A percentile compares a stretch with the other conserved stretches of the same genome.
phyloP scores from a whole-genome alignment of 371 early-diverging fungal species.

The Mucor racemosus region DNA sequence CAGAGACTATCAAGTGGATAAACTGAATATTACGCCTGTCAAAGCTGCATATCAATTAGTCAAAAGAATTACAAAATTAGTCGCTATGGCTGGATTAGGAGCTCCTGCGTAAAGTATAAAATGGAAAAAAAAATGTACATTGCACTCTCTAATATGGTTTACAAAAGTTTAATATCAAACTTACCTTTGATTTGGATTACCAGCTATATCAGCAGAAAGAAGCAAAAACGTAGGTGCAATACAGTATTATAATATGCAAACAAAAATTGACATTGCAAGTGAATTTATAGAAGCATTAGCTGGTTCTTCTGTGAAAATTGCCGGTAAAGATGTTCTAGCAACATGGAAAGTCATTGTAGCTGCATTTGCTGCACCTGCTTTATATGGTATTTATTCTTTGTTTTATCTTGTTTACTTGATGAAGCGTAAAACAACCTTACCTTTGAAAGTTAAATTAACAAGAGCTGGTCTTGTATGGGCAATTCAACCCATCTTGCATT shows the following conservation, averaged over 20 bases:
- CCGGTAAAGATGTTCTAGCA: conserved; percentile 92
- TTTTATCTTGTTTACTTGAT: conserved; percentile 49
- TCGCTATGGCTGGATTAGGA: conserved; percentile 75
- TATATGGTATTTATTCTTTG: conserved; percentile 75
- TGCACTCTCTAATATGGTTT: background rate
- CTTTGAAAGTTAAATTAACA: conserved; percentile 26
- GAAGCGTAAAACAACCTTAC: conserved; percentile 38
- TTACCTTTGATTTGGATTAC: conserved; percentile 79
- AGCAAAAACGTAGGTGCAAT: conserved; percentile 63
- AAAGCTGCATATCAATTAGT: conserved; percentile 70
- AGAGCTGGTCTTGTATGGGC: conserved; percentile 55
- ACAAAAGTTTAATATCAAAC: conserved; percentile 67
- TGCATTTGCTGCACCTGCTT: conserved; percentile 73
- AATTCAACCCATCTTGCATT: conserved; percentile 76
- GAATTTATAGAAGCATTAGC: conserved; percentile 78
- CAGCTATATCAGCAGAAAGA: conserved; percentile 70
- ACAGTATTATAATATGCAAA: background rate
- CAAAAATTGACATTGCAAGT: background rate
- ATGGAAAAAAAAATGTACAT: background rate
- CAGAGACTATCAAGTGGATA: conserved; percentile 94
- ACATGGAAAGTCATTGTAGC: conserved; percentile 95
- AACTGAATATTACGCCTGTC: conserved; percentile 69
- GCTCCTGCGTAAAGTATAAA: conserved; percentile 76
- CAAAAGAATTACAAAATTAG: conserved; percentile 65
- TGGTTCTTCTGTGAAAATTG: conserved; percentile 91